phyloP scores from a whole-genome alignment of 2,329 filamentous ascomycete species.

The Pleoardoris graminearum region DNA sequence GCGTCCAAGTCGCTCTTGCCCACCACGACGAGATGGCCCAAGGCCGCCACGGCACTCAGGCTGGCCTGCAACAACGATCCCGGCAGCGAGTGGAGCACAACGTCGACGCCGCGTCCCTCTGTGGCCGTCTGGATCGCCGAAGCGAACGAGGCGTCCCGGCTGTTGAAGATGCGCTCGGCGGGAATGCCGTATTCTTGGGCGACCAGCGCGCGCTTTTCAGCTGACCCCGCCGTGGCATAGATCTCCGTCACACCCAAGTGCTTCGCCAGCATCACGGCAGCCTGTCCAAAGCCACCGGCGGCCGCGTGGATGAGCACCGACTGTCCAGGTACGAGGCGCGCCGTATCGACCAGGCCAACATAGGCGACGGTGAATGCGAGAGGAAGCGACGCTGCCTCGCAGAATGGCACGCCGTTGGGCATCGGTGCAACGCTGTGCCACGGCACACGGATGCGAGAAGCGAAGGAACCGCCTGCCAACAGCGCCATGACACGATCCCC shows the following conservation, averaged over 20 bases:
- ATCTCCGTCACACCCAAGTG: background rate
- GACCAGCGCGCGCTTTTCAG: background rate
- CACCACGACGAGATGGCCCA: slow-evolving; percentile 13
- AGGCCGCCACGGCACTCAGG: slow-evolving; percentile 49
- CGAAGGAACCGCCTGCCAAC: background rate
- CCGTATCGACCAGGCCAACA: background rate
- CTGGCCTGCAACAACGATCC: slow-evolving; percentile 36
- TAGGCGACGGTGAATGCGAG: background rate
- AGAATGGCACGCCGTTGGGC: background rate
- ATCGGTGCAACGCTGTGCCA: background rate
- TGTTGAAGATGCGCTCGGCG: background rate
- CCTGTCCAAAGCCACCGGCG: background rate
- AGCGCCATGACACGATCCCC: background rate
- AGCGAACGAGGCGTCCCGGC: background rate
- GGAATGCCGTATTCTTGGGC: background rate
- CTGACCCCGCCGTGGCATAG: background rate
- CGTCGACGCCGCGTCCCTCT: background rate
- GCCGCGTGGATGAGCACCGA: background rate
- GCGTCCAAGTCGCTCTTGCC: slow-evolving; percentile 10
- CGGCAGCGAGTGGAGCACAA: slow-evolving; percentile 24
- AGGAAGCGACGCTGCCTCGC: background rate
- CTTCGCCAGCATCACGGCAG: background rate
- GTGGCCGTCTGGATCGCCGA: background rate
- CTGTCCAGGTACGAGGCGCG: background rate
- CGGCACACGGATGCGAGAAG: background rate